phyloP scores from a whole-genome alignment of 805 yeast genomes.

The Schizosaccharomyces lindneri region DNA sequence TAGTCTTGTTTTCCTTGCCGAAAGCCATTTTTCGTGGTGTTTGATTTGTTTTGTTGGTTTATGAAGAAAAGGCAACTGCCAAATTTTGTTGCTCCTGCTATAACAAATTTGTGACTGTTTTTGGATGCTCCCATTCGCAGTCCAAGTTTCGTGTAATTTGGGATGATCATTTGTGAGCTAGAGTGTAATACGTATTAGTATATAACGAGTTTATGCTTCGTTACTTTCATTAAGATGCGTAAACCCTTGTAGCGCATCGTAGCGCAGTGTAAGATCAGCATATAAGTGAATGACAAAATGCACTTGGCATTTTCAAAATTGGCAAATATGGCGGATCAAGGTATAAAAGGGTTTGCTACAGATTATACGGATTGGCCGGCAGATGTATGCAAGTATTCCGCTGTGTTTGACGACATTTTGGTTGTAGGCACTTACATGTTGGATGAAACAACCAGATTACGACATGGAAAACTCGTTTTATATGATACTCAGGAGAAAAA shows the following conservation, averaged over 20 bases:
- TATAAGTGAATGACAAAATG: no score
- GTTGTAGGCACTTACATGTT: conserved; percentile 1
- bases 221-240: no score
- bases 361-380: conserved; percentile 1
- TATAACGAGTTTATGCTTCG: no score
- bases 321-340: no score
- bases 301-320: not conserved
- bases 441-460: not conserved
- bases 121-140: not conserved
- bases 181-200: no score
- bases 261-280: no score
- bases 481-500: not conserved
- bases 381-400: not conserved
- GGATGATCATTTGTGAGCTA: no score
- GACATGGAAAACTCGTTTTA: not conserved
- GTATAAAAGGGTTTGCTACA: not conserved
- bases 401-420: not conserved
- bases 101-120: not conserved
- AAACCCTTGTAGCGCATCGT: no score
- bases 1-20: conserved; percentile 26
- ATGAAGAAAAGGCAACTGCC: not conserved
- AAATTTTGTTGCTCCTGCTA: not conserved
- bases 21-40: not conserved
- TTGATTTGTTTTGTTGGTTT: not conserved
- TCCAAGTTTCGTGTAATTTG: not conserved